Evolutionary conservation across 2,329 filamentous ascomycete species (phyloP), one percentile per base, ranked within the genome.

Genomic region (Reticulascus tulasneorum): DNA sequence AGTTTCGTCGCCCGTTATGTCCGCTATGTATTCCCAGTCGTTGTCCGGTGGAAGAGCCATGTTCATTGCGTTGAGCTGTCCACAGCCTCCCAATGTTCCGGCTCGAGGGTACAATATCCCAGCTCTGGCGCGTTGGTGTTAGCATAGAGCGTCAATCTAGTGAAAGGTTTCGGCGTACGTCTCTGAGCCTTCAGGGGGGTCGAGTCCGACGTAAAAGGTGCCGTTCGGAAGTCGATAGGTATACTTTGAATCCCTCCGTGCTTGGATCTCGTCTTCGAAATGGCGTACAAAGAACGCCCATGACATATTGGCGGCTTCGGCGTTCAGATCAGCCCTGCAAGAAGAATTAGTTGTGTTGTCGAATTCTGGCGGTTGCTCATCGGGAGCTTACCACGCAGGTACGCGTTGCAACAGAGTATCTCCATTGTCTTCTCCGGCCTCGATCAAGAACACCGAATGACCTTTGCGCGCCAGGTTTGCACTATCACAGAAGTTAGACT

Each of bases 31-130:
- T 20, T 74, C 60, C 50, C 69, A 79, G 53, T 80, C 75, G 19
- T 62, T 67, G 33, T 67, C 59, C 43, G 71, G 64, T 0, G 75
- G 74, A 38, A 71, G 71, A 29, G 77, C 58, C 9, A 66, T 60
- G 31, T 78, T 67, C 28, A 76, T 52, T 9, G 74, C 73, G 38
- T 75, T 75, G 56, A 79, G 75, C 0, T 68, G 64, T 2, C 69
- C 67, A 55, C 76, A 79, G 5, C 77, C 77, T 34, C 77, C 75
- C 1, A 80, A 58, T 4, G 66, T 73, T 15, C 69, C 73, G 4
- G 73, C 65, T 11, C 78, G 69, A 9, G 77, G 77, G 47, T 82
- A 82, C 8, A 75, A 41, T 7, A 54, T 45, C 3, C 53, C 51
- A 17, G 45, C 35, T 15, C 29, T 43, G 18, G 22, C 6, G 23